phyloP scores from a whole-genome alignment of 352 stramenopile genomes.

The Phytophthora citricola region DNA sequence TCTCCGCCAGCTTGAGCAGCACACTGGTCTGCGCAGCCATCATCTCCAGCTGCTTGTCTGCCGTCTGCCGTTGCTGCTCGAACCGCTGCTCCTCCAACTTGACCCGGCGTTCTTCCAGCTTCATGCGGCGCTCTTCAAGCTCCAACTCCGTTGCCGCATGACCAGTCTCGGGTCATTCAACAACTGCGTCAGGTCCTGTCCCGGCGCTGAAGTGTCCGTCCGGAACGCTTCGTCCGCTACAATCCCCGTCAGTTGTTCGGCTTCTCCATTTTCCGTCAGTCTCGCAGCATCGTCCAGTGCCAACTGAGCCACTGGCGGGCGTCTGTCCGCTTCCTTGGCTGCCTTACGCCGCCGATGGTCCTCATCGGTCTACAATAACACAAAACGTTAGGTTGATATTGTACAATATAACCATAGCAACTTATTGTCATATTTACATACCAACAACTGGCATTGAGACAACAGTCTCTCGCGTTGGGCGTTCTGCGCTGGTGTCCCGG shows the following conservation, averaged over 20 bases:
- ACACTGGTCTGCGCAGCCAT: slow-evolving; percentile 36
- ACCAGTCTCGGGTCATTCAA: slow-evolving; percentile 30
- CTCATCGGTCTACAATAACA: slow-evolving; percentile 30
- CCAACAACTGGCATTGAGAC: slow-evolving; percentile 23
- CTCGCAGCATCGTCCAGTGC: slow-evolving; percentile 26
- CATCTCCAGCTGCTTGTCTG: slow-evolving; percentile 39
- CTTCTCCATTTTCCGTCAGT: slow-evolving; percentile 6
- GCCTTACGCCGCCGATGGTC: slow-evolving; percentile 25
- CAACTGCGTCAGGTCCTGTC: slow-evolving; percentile 18
- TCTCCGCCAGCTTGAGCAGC: slow-evolving; percentile 34
- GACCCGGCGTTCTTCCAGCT: slow-evolving; percentile 28
- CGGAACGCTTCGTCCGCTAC: too few relatives aligned
- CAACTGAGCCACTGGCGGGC: slow-evolving; percentile 9
- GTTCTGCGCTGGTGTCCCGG: slow-evolving; percentile 29
- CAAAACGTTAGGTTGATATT: slow-evolving; percentile 11
- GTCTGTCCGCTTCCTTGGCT: slow-evolving; percentile 12
- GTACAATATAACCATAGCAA: slow-evolving; percentile 13
- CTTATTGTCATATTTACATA: slow-evolving; percentile 7
- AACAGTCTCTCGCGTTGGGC: slow-evolving; percentile 28
- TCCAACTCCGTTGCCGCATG: slow-evolving; percentile 33
- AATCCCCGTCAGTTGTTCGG: slow-evolving; percentile 1
- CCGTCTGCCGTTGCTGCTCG: slow-evolving; percentile 28
- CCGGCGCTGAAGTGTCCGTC: not conserved
- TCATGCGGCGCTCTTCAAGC: slow-evolving; percentile 28
- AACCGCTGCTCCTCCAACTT: slow-evolving; percentile 37